Evolutionary conservation across 2,329 filamentous ascomycete species (phyloP).

Genomic region (Clonostachys chloroleuca): DNA sequence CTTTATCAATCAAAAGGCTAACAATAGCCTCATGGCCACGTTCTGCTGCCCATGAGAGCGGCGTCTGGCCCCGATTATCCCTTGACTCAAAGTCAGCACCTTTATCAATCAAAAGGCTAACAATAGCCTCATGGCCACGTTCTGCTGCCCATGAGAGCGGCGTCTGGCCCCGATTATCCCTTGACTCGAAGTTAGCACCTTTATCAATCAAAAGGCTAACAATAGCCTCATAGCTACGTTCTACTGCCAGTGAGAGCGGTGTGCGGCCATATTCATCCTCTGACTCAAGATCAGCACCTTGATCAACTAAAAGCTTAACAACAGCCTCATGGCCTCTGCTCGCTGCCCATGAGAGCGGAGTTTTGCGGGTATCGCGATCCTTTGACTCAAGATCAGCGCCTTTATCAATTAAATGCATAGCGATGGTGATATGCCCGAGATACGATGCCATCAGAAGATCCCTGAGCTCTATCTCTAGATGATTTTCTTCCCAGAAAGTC

Average conservation of each 20-base stretch:
- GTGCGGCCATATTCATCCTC: background rate
- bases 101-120: background rate
- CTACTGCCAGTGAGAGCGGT: background rate
- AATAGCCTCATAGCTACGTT: background rate
- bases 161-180: background rate
- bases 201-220: background rate
- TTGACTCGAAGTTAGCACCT: conserved; percentile 3
- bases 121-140: no score
- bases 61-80: background rate
- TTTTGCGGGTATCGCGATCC: no score
- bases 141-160: background rate
- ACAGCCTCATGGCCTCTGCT: conserved; percentile 2
- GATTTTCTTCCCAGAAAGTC: no score
- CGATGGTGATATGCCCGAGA: background rate
- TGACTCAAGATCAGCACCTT: conserved; percentile 3
- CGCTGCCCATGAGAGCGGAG: background rate
- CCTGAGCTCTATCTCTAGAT: no score
- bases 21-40: conserved; percentile 6
- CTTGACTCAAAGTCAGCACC: background rate
- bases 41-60: background rate
- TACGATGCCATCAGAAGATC: conserved; percentile 5
- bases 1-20: conserved; percentile 4
- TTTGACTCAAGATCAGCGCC: background rate
- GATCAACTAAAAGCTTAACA: conserved; percentile 2
- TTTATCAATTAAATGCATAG: background rate